Evolutionary conservation across 345 rosid species (phyloP), one percentile per base, ranked within the genome.

Genomic region (Eucalyptus viminalis): DNA sequence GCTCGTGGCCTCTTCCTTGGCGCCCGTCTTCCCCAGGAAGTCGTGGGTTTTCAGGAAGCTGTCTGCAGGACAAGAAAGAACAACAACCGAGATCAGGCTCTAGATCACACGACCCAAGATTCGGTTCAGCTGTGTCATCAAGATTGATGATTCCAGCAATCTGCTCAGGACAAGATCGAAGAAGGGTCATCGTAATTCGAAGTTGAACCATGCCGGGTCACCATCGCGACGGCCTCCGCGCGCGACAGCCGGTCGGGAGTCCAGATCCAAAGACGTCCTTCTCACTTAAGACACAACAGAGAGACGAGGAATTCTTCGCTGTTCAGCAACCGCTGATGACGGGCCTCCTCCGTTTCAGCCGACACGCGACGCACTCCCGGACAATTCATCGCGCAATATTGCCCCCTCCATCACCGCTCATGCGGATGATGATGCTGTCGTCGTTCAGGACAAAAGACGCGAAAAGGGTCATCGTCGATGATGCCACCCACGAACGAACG

Each of bases 31-130:
- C 72, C 94, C 95, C 22, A 98, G 92, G 92, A 98, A 98, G 93
- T 98, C 99, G 88, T 96, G 98, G 12, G 98, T 98, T 90, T 93
- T 93, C 76, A 95, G 94, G 92, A 90, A 91, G 72, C 40, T 80
- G 53, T 92, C 94, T 88, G 95, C 97, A 94, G 94, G 94, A 81
- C 69, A 34, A 34, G 34, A 50, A 29, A 86, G 54, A 50, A 49
- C 17, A 27, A 49, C 19, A 29, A 86, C 31, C 60, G 4, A 86
- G 60, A 86, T 86, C 29, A 49, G 25, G 87, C 15, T 45, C 11
- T 27, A 51, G 34, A 40, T 40, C 43, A 72, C 34, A 40, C 51
- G 43, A 37, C 7, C 83, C 83, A 21, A 40, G 83, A 37, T 21
- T 76, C 13, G 15, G 47, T 22, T 76, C 83, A 43, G 83, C 83